These are phyloP conservation scores for Thielaviopsis musarum DNA, from an alignment of 2,329 filamentous ascomycete genomes.

Conservation along the genomic window DNA sequence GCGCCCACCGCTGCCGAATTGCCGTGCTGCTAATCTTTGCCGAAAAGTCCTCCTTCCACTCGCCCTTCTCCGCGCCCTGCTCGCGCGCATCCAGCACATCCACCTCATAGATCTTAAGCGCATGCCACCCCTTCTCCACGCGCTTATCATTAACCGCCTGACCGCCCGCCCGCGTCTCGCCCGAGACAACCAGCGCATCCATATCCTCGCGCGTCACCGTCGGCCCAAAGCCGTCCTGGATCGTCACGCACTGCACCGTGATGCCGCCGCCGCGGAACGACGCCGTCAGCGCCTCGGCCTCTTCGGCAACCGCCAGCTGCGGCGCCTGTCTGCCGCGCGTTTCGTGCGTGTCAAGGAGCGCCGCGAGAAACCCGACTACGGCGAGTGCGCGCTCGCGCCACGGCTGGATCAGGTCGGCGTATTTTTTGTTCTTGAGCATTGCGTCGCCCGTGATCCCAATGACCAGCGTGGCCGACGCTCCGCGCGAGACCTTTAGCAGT, in stretches of 20 bases:
- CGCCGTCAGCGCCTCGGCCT: slow-evolving; percentile 19
- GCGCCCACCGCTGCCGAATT: slow-evolving; percentile 41
- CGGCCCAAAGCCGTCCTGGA: slow-evolving; percentile 78
- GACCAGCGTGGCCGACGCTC: slow-evolving; percentile 38
- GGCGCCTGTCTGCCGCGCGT: neutral
- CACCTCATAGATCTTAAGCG: slow-evolving; percentile 70
- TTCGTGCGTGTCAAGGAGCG: slow-evolving; percentile 18
- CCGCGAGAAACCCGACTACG: slow-evolving; percentile 52
- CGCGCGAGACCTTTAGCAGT: slow-evolving; percentile 31
- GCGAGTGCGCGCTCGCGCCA: slow-evolving; percentile 59
- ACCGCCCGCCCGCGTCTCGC: slow-evolving; percentile 73
- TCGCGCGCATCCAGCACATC: slow-evolving; percentile 59
- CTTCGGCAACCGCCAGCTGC: neutral
- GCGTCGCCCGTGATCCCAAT: slow-evolving; percentile 82
- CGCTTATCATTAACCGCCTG: slow-evolving; percentile 75
- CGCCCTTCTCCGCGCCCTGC: slow-evolving; percentile 25
- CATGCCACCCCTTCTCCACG: slow-evolving; percentile 55
- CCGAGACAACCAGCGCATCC: slow-evolving; percentile 68
- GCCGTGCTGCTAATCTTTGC: slow-evolving; percentile 85
- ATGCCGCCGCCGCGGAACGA: slow-evolving; percentile 43
- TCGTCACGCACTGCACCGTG: slow-evolving; percentile 61
- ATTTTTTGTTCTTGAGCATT: slow-evolving; percentile 77
- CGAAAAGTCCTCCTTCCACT: slow-evolving; percentile 38
- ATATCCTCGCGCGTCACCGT: slow-evolving; percentile 71
- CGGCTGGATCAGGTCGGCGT: slow-evolving; percentile 59